Conservation (phyloP, 495 filamentous ascomycete genomes). For the Echria macrotheca region DNA sequence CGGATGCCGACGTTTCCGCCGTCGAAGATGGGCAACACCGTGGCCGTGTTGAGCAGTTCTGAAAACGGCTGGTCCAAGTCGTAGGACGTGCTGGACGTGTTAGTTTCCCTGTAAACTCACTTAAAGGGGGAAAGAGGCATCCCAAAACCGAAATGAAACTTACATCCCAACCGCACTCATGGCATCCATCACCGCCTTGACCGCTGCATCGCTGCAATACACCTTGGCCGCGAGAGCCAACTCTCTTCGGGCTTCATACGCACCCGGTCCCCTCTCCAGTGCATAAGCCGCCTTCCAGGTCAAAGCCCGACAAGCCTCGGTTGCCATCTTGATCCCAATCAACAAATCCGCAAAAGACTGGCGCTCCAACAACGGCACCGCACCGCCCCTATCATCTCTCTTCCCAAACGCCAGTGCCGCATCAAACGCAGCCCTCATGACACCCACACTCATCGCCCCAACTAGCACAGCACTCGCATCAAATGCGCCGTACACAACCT, state of each 20-base stretch:
- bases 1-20: slow-evolving; percentile 53
- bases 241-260: slow-evolving; percentile 39
- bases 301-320: slow-evolving; percentile 45
- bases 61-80: slow-evolving; percentile 38
- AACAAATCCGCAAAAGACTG: slow-evolving; percentile 49
- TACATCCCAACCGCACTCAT: slow-evolving; percentile 48
- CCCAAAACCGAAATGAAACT: too few species aligned
- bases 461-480: slow-evolving; percentile 43
- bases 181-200: slow-evolving; percentile 41
- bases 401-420: slow-evolving; percentile 46
- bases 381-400: slow-evolving; percentile 36
- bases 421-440: slow-evolving; percentile 51
- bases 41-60: slow-evolving; percentile 44
- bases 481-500: slow-evolving; percentile 36
- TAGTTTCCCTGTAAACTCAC: too few species aligned
- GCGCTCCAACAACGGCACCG: slow-evolving; percentile 37
- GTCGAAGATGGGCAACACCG: slow-evolving; percentile 49
- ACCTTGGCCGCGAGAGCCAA: slow-evolving; percentile 48
- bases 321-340: slow-evolving; percentile 48
- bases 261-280: slow-evolving; percentile 34
- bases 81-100: slow-evolving; percentile 45
- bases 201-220: slow-evolving; percentile 44
- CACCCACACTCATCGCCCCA: slow-evolving; percentile 48
- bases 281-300: slow-evolving; percentile 48
- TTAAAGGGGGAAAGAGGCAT: too few species aligned